Percentiles rank a stretch among this genome's conserved stretches.
These are phyloP conservation scores for Entophlyctis luteolus DNA, from an alignment of 192 early-diverging fungal genomes.

Conservation along the genomic window DNA sequence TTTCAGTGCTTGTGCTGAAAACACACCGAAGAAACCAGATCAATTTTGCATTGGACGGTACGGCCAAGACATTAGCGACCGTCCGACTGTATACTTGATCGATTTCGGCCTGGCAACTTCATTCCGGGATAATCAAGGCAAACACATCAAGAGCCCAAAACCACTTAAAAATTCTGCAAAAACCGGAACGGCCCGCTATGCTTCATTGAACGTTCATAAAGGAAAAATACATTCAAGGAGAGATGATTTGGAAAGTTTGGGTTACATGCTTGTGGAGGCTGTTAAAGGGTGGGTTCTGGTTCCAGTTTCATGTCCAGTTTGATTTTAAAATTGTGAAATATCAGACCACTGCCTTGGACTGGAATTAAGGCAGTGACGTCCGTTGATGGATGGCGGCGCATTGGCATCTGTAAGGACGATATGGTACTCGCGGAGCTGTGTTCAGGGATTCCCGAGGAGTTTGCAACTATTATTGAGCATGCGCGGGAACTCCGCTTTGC, in stretches of 20 bases:
- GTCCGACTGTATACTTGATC: slow-evolving; percentile 38
- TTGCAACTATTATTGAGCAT: slow-evolving; percentile 33
- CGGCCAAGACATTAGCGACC: slow-evolving; percentile 23
- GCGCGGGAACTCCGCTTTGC: slow-evolving; percentile 34
- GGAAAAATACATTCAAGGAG: slow-evolving; percentile 38
- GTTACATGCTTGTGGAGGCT: slow-evolving; percentile 34
- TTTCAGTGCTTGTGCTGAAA: too few relatives aligned
- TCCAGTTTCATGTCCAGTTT: not conserved
- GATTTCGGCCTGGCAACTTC: slow-evolving; percentile 42
- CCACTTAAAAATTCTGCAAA: slow-evolving; percentile 24
- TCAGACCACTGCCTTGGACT: slow-evolving; percentile 38
- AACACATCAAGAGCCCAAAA: slow-evolving; percentile 31
- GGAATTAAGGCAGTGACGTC: slow-evolving; percentile 34
- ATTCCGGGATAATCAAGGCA: slow-evolving; percentile 26
- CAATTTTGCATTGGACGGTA: slow-evolving; percentile 48
- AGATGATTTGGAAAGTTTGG: slow-evolving; percentile 44
- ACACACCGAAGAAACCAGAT: slow-evolving; percentile 39
- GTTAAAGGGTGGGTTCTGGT: slow-evolving; percentile 33
- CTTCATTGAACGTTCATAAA: slow-evolving; percentile 41
- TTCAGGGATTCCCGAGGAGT: slow-evolving; percentile 33
- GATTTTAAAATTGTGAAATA: too few relatives aligned
- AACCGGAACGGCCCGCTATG: slow-evolving; percentile 50
- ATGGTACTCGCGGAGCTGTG: slow-evolving; percentile 23
- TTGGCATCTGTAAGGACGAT: slow-evolving; percentile 34
- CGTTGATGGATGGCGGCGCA: slow-evolving; percentile 41